Conservation (phyloP, 306 rosid genomes). For the Acacia melanoxylon region DNA sequence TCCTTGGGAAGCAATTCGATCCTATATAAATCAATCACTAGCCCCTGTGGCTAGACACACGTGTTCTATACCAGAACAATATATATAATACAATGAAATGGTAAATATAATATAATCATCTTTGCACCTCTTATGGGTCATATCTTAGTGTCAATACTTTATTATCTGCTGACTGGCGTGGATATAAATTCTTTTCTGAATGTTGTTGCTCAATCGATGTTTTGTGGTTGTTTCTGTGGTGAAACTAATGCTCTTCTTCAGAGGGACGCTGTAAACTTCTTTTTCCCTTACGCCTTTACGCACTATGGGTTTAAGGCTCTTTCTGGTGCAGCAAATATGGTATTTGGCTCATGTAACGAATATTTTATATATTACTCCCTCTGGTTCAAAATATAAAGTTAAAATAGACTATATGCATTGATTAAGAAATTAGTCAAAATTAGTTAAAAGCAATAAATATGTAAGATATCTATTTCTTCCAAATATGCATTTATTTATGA, state of each 20-base stretch:
- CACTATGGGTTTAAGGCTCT: neutral
- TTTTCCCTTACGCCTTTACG: constrained; percentile 11
- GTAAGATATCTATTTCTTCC: too few relatives aligned
- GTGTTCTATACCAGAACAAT: too few relatives aligned
- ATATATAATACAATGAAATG: too few relatives aligned
- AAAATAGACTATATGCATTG: too few relatives aligned
- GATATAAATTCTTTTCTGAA: constrained; percentile 15
- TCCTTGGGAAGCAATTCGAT: too few relatives aligned
- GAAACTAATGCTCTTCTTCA: constrained; percentile 89
- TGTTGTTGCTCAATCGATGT: neutral
- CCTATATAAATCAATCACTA: too few relatives aligned
- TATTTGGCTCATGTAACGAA: neutral
- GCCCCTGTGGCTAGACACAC: too few relatives aligned
- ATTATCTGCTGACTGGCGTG: neutral
- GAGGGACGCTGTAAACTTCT: constrained; percentile 60
- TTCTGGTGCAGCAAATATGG: neutral
- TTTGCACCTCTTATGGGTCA: neutral
- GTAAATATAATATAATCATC: too few relatives aligned
- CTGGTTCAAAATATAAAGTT: too few relatives aligned
- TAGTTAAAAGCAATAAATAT: too few relatives aligned
- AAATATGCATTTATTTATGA: too few relatives aligned
- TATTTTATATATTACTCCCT: neutral
- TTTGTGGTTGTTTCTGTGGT: constrained; percentile 21
- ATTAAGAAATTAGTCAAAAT: too few relatives aligned
- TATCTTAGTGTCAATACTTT: neutral